Percentiles rank a stretch among this genome's conserved stretches.
Evolutionary conservation across 2,329 filamentous ascomycete species (phyloP).

Genomic region (Trichoderma hamatum): DNA sequence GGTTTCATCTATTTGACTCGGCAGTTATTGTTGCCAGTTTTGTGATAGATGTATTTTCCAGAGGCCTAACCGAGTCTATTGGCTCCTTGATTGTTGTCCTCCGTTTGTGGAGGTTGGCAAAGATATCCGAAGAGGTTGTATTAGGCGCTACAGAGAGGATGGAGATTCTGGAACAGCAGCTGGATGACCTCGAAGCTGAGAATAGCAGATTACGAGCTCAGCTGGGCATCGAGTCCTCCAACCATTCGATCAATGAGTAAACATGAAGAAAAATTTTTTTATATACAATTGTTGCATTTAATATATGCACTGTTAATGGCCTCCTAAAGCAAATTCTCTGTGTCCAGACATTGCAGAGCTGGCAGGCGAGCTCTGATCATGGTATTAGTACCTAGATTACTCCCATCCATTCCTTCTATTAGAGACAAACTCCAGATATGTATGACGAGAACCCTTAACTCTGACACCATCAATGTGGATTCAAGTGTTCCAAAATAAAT

Average conservation of each 20-base stretch:
- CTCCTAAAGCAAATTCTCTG: neutral
- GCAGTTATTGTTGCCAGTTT: slow-evolving; percentile 65
- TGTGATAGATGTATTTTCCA: slow-evolving; percentile 61
- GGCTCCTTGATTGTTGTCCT: slow-evolving; percentile 68
- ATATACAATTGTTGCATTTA: neutral
- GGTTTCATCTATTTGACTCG: slow-evolving; percentile 68
- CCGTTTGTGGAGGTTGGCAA: slow-evolving; percentile 69
- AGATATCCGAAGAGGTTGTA: slow-evolving; percentile 70
- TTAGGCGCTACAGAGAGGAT: slow-evolving; percentile 65
- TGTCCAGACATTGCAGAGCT: slow-evolving; percentile 8
- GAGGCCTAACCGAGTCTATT: slow-evolving; percentile 64
- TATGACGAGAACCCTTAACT: slow-evolving; percentile 25
- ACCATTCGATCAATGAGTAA: slow-evolving; percentile 29
- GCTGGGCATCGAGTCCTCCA: slow-evolving; percentile 29
- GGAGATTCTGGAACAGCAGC: slow-evolving; percentile 56
- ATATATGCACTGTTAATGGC: neutral
- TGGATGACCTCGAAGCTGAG: slow-evolving; percentile 56
- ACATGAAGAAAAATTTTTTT: neutral
- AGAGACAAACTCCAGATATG: slow-evolving; percentile 19
- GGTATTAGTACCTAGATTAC: slow-evolving; percentile 25
- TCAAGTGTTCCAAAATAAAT: slow-evolving; percentile 36
- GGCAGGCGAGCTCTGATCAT: slow-evolving; percentile 8
- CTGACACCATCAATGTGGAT: slow-evolving; percentile 31
- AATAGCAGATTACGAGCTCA: slow-evolving; percentile 39
- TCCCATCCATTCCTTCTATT: slow-evolving; percentile 27